Base-by-base conservation (phyloP, 1,284 basidiomycete genomes). In the Agaricales sp. region DNA sequence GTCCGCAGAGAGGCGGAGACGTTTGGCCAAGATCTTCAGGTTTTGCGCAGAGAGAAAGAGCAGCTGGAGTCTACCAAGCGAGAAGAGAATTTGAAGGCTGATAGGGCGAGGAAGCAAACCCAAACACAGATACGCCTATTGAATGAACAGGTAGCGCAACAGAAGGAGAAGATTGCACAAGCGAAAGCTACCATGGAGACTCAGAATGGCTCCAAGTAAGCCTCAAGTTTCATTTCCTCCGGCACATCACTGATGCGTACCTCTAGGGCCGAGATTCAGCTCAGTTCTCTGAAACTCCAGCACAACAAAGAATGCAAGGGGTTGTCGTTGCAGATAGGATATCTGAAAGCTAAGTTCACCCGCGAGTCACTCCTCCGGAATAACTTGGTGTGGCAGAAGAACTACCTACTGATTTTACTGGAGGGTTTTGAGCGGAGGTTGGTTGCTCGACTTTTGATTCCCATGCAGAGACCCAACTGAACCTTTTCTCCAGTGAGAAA, bases 281-380 rank as follows among this genome's bases (percentile, higher is more conserved):
- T 87, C 4, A 68, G 71, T 2, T 65, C 65, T 2, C 58, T 92
- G 54, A 82, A 77, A 56, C 54, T 68, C 2, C 78, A 81, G 60
- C 90, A 94, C 62, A 87, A 83, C 51, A 78, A 80, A 53, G 91
- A 94, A 64, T 87, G 86, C 67, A 92, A 92, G 61, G 92, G 91
- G 12, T 69, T 94, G 18, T 76, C 94, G 51, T 76, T 90, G 2
- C 87, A 96, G 62, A 93, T 97, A 54, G 78, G 77, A 45, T 97
- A 97, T 65, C 75, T 98, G 54, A 95, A 98, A 63, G 85, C 87
- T 45, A 92, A 92, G 61, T 94, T 87, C 65, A 86, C 79, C 1
- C 76, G 95, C 25, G 95, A 99, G 67, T 79, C 82, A 19, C 74
- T 77, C 1, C 78, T 95, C 67, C 78, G 94, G n/a, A 74, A 73